A percentile compares a stretch with the other conserved stretches of the same genome.
These are phyloP conservation scores for Anthoceros angustus DNA, from an alignment of 225 moss, liverwort and hornwort species.

Conservation along the genomic window DNA sequence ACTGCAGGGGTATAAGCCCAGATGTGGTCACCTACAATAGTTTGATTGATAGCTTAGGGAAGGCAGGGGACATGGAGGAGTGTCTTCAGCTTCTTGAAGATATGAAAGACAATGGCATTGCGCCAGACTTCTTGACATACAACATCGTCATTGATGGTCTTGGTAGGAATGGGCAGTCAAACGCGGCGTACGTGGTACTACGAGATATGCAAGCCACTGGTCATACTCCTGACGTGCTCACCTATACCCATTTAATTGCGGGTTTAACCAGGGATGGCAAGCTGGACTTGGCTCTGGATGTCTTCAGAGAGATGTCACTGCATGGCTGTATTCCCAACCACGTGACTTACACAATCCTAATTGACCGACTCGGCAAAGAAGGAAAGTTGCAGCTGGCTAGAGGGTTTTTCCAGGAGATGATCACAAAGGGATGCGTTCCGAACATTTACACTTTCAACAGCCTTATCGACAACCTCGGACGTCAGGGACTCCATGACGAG, in stretches of 20 bases:
- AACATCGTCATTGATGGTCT: slow-evolving; percentile 17
- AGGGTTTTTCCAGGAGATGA: slow-evolving; percentile 34
- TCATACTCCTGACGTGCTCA: slow-evolving; percentile 25
- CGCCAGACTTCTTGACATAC: neutral
- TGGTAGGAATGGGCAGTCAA: slow-evolving; percentile 24
- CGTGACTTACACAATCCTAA: slow-evolving; percentile 34
- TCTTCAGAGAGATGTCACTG: slow-evolving; percentile 20
- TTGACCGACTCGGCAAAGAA: slow-evolving; percentile 27
- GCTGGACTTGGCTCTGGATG: slow-evolving; percentile 18
- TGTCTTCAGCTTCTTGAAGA: neutral
- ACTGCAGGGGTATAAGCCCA: slow-evolving; percentile 22
- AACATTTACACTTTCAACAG: slow-evolving; percentile 29
- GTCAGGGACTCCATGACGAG: slow-evolving; percentile 25
- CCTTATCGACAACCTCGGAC: slow-evolving; percentile 31
- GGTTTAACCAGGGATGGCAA: slow-evolving; percentile 23
- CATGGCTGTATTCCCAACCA: slow-evolving; percentile 25
- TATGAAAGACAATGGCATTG: neutral
- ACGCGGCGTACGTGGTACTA: slow-evolving; percentile 26
- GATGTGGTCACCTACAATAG: slow-evolving; percentile 31
- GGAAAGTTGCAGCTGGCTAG: slow-evolving; percentile 19
- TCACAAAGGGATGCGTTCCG: slow-evolving; percentile 16
- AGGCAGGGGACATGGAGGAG: neutral
- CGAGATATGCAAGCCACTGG: slow-evolving; percentile 27
- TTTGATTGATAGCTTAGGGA: slow-evolving; percentile 8
- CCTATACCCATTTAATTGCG: slow-evolving; percentile 31